A percentile compares a stretch with the other conserved stretches of the same genome.
Evolutionary conservation across 139 green algal species (phyloP).

Genomic region (Tetraselmis striata): DNA sequence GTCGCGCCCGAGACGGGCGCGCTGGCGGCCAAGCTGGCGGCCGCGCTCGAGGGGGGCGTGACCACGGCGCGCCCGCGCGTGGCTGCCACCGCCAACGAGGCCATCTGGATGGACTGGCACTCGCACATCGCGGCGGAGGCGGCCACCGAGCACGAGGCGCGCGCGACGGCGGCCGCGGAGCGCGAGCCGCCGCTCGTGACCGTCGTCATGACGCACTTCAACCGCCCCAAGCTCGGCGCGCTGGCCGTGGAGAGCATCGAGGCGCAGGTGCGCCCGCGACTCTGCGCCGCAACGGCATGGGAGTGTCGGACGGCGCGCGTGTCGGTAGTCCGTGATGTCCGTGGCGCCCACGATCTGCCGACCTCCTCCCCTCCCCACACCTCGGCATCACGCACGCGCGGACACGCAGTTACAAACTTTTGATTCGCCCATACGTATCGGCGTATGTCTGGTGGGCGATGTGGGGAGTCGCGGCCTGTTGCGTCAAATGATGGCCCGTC

Average conservation of each 20-base stretch:
- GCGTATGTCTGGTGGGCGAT: too few species aligned
- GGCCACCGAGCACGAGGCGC: neutral
- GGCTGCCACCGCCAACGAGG: conserved; percentile 7
- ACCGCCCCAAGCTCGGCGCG: conserved; percentile 7
- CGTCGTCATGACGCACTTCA: conserved; percentile 29
- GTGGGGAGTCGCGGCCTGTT: too few species aligned
- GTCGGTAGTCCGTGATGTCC: too few species aligned
- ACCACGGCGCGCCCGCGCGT: conserved; percentile 10
- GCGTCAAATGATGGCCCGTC: too few species aligned
- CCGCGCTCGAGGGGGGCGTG: conserved; percentile 9
- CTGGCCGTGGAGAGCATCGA: neutral
- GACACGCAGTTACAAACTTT: too few species aligned
- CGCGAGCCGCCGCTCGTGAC: conserved; percentile 19
- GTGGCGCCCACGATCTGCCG: too few species aligned
- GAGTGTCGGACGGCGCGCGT: too few species aligned
- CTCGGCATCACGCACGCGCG: too few species aligned
- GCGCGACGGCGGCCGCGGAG: neutral
- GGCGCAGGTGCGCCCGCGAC: neutral
- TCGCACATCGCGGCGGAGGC: conserved; percentile 7
- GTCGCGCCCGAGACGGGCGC: conserved; percentile 13
- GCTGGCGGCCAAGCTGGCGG: conserved; percentile 1
- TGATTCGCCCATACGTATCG: too few species aligned
- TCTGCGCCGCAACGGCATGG: too few species aligned
- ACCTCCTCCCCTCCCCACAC: too few species aligned
- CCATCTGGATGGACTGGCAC: neutral